A percentile compares a stretch with the other conserved stretches of the same genome.
Conservation (phyloP, 2,329 filamentous ascomycete species). For the Colletotrichum scovillei region DNA sequence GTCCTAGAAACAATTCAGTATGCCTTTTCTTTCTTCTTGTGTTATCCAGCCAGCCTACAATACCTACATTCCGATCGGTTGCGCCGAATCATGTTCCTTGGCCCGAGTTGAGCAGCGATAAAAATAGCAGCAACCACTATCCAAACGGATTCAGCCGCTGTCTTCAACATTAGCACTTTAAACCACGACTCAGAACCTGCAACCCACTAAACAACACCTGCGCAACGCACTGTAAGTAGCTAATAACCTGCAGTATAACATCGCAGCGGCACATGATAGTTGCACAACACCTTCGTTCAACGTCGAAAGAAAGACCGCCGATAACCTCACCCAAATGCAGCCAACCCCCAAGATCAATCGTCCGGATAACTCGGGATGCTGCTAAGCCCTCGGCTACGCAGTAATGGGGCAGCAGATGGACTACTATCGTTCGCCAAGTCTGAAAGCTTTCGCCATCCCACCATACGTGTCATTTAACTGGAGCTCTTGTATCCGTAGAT, state of each 20-base stretch:
- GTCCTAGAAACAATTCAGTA: too few relatives aligned
- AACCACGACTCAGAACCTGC: neutral
- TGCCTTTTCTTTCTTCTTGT: too few relatives aligned
- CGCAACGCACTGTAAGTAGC: neutral
- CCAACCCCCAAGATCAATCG: neutral
- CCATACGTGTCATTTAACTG: conserved; percentile 35
- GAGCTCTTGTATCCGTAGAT: conserved; percentile 16
- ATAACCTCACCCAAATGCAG: neutral
- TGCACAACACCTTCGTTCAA: neutral
- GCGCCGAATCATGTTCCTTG: neutral
- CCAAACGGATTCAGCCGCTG: neutral
- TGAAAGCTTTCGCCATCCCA: conserved; percentile 30
- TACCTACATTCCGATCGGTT: too few relatives aligned
- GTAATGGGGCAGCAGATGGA: conserved; percentile 11
- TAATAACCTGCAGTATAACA: neutral
- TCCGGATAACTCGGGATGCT: conserved; percentile 30
- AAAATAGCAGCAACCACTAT: neutral
- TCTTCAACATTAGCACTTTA: neutral
- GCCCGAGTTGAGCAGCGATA: neutral
- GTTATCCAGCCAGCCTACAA: too few relatives aligned
- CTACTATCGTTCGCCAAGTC: conserved; percentile 20
- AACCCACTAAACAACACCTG: neutral
- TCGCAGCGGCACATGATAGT: neutral
- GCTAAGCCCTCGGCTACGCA: conserved; percentile 33
- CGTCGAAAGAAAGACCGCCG: neutral